These are phyloP conservation scores for Ustilago sp. DNA, from an alignment of 1,284 basidiomycete species.

Conservation along the genomic window DNA sequence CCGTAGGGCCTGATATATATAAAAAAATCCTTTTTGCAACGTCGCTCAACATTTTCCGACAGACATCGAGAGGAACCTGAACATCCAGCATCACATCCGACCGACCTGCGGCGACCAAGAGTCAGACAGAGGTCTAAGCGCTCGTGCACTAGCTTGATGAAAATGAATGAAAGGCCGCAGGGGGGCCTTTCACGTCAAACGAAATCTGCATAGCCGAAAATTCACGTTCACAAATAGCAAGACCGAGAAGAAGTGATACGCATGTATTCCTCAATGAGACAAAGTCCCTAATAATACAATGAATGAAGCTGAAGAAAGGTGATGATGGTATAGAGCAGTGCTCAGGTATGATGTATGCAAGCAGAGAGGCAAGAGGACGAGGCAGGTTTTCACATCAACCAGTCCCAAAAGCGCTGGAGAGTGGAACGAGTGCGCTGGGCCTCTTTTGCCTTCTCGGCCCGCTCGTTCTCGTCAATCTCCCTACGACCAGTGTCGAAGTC, in stretches of 20 bases:
- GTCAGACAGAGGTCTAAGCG: neutral
- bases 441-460: conserved; percentile 37
- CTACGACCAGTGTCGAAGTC: conserved; percentile 75
- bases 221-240: neutral
- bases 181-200: neutral
- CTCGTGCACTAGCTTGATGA: neutral
- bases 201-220: neutral
- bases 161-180: neutral
- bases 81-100: neutral
- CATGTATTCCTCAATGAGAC: neutral
- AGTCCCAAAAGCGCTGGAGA: conserved; percentile 38
- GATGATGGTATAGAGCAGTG: conserved; percentile 2
- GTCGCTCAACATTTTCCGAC: too few species aligned
- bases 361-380: neutral
- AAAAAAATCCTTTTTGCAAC: too few species aligned
- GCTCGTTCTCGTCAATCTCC: conserved; percentile 48
- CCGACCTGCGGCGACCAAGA: neutral
- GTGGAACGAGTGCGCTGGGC: conserved; percentile 18
- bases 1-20: too few species aligned
- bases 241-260: neutral
- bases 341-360: neutral
- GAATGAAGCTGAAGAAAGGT: conserved; percentile 14
- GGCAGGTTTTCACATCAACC: conserved; percentile 27
- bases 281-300: conserved; percentile 35
- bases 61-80: too few species aligned